phyloP scores from a whole-genome alignment of 2,329 filamentous ascomycete species.

The Fusarium oxysporum region DNA sequence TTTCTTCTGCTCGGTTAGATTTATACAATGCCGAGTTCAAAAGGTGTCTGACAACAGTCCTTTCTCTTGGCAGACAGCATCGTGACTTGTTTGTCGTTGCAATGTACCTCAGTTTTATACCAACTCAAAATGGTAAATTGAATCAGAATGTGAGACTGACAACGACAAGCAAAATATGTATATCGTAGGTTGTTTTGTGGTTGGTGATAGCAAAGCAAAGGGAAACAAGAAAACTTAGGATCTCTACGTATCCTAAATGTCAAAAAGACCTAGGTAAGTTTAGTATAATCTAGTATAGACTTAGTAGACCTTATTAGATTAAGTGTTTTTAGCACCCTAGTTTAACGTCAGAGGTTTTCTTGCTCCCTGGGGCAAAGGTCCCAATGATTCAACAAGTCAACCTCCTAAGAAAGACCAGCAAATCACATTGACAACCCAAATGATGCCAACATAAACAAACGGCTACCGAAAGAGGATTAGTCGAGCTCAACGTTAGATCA shows the following conservation, averaged over 20 bases:
- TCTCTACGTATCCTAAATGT: not conserved
- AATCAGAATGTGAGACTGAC: not conserved
- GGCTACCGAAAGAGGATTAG: constrained; percentile 27
- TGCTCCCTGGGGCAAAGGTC: not conserved
- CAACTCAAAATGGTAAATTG: not conserved
- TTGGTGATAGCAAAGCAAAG: not conserved
- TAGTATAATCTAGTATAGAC: no score
- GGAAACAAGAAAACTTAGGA: not conserved
- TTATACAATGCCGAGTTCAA: not conserved
- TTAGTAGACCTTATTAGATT: no score
- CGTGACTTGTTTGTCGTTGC: not conserved
- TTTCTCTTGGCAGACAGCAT: not conserved
- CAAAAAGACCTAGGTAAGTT: no score
- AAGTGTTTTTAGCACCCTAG: no score
- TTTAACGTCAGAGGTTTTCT: no score
- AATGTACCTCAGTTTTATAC: not conserved
- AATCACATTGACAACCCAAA: not conserved
- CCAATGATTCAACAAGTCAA: constrained; percentile 1
- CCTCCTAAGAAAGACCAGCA: not conserved
- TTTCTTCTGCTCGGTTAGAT: not conserved
- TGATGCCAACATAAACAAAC: constrained; percentile 14
- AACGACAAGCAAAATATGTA: not conserved
- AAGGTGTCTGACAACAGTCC: not conserved
- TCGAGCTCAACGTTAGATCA: not conserved
- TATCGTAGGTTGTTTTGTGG: not conserved